Percentiles rank a stretch among this genome's conserved stretches.
Conservation (phyloP, 495 filamentous ascomycete species). For the Hypoxylon trugodes region DNA sequence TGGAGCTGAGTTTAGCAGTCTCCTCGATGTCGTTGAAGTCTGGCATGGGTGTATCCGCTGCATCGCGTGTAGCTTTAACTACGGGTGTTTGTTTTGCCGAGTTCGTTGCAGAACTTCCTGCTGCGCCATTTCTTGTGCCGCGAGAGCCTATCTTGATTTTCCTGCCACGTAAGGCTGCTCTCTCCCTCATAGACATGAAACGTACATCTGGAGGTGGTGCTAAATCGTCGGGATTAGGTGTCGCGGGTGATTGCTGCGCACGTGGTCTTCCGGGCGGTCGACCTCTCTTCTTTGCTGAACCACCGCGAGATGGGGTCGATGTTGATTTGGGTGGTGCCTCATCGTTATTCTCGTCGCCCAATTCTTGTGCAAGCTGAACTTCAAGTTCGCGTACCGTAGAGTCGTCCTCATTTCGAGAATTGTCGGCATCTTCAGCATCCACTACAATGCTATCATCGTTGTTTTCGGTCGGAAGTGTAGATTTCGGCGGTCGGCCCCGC, state of each 20-base stretch:
- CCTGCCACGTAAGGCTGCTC: conserved; percentile 55
- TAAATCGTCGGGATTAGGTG: not conserved
- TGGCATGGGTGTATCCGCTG: not conserved
- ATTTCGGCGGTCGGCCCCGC: conserved; percentile 42
- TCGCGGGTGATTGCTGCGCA: conserved; percentile 3
- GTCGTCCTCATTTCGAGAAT: conserved; percentile 21
- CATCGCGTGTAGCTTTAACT: conserved; percentile 3
- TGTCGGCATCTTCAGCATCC: conserved; percentile 16
- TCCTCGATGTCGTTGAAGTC: conserved; percentile 6
- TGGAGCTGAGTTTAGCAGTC: conserved; percentile 17
- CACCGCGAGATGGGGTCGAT: conserved; percentile 4
- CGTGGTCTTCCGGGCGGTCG: conserved; percentile 26
- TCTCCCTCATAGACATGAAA: conserved; percentile 56
- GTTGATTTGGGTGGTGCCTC: conserved; percentile 12
- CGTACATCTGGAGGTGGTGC: conserved; percentile 27
- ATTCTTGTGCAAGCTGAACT: conserved; percentile 37
- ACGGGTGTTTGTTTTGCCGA: conserved; percentile 20
- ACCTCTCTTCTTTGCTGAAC: conserved; percentile 22
- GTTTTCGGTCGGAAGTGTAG: conserved; percentile 26
- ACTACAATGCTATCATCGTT: conserved; percentile 15
- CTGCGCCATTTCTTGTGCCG: conserved; percentile 29
- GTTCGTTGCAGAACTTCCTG: conserved; percentile 25
- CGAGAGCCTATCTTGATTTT: conserved; percentile 52
- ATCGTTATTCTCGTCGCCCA: conserved; percentile 10
- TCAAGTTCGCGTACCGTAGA: conserved; percentile 40